Evolutionary conservation across 495 filamentous ascomycete species (phyloP), one percentile per base, ranked within the genome.

Genomic region (Aspergillus nidulans): DNA sequence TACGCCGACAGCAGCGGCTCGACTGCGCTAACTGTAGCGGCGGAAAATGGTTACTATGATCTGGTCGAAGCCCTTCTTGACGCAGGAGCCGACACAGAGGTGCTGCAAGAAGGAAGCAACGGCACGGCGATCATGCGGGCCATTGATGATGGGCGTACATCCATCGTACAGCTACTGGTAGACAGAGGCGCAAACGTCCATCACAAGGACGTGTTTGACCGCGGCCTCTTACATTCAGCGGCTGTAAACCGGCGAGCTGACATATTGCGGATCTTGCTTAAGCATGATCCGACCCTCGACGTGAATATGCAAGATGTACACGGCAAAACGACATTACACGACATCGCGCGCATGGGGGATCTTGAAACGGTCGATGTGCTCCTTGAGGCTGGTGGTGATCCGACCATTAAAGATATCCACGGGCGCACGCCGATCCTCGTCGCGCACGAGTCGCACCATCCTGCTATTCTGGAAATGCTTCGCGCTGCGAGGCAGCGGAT

Each of bases 131-230:
- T 55, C 15, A 32, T 55, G 44, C 43, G 52, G 4, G 52, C 52
- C 2, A 55, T 55, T 16, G 52, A 55, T 24, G 3, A 19, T 3
- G 28, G 40, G 10, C 32, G 34, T 2, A 49, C 47, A 28, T 26
- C 52, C 16, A 39, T 32, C n/a, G 52, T 55, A 1, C 13, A 48
- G 24, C 34, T 55, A 23, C 52, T 55, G 7, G 21, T 49, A 0
- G 13, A 32, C 1, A 43, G 52, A 0, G 52, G 52, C 7, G 52
- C 52, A 15, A 49, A 55, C 9, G 6, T 55, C 21, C 52, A 55
- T 34, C 52, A 55, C 44, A 48, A 55, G 23, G 52, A 55, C 34
- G 25, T n/a, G n/a, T 49, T 55, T 24, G 44, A 30, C 15, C 43
- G 52, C 2, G 52, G 52, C 4, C 23, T 55, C 21, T 44, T 55